A percentile compares a stretch with the other conserved stretches of the same genome.
Evolutionary conservation across 495 filamentous ascomycete genomes (phyloP).

Genomic region (Physcia stellaris): DNA sequence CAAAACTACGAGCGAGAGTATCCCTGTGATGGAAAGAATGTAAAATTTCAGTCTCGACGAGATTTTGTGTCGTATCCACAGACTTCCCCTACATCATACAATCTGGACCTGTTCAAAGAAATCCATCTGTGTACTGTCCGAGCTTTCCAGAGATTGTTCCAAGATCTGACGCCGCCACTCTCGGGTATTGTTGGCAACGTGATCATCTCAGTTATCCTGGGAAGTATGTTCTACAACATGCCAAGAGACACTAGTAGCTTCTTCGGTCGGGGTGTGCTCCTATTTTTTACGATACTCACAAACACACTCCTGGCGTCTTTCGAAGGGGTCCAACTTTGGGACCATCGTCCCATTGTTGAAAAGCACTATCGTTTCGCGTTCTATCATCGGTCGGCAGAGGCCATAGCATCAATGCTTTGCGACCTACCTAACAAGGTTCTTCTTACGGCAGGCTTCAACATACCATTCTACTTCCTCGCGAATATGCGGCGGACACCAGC

Average conservation of each 20-base stretch:
- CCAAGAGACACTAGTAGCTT: constrained; percentile 49
- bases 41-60: constrained; percentile 38
- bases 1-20: constrained; percentile 50
- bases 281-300: constrained; percentile 81
- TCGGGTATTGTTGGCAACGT: constrained; percentile 59
- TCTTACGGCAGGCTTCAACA: constrained; percentile 45
- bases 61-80: constrained; percentile 52
- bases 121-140: constrained; percentile 59
- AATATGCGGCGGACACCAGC: constrained; percentile 64
- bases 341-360: constrained; percentile 82
- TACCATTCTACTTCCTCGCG: constrained; percentile 77
- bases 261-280: constrained; percentile 63
- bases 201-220: constrained; percentile 63
- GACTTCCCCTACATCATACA: constrained; percentile 59
- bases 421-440: constrained; percentile 56
- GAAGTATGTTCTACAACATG: constrained; percentile 72
- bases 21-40: constrained; percentile 32
- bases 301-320: constrained; percentile 71
- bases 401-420: constrained; percentile 67
- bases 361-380: constrained; percentile 85
- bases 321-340: constrained; percentile 55
- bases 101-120: constrained; percentile 58
- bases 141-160: constrained; percentile 52
- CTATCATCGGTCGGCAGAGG: constrained; percentile 82
- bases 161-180: constrained; percentile 59